Percentiles rank a stretch among this genome's conserved stretches.
Conservation (phyloP, 192 early-diverging fungal genomes). For the Borealophlyctis nickersoniae region DNA sequence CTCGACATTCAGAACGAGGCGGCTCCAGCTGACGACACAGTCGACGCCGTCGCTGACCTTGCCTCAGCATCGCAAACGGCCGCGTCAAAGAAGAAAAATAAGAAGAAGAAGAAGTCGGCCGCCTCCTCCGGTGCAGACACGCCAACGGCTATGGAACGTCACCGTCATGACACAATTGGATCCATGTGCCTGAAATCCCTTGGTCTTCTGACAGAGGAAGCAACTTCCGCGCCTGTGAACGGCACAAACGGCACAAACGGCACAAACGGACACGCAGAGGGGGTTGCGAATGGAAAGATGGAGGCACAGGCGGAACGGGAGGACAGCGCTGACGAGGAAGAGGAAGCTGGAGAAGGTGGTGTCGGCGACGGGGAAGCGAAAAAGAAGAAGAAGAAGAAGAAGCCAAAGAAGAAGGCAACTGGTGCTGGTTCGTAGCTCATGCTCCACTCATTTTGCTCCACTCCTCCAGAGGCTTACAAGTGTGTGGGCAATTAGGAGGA, state of each 20-base stretch:
- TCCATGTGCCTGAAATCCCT: neutral
- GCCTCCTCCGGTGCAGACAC: constrained; percentile 17
- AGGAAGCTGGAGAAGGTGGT: constrained; percentile 3
- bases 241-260: neutral
- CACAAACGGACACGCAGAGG: neutral
- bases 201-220: neutral
- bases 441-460: neutral
- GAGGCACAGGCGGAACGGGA: constrained; percentile 9
- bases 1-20: constrained; percentile 8
- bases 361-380: constrained; percentile 14
- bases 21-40: constrained; percentile 12
- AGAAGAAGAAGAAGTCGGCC: constrained; percentile 47
- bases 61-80: too few relatives aligned
- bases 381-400: constrained; percentile 42
- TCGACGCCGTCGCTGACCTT: constrained; percentile 3
- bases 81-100: constrained; percentile 41
- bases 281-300: constrained; percentile 15
- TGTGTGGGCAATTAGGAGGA: neutral
- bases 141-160: constrained; percentile 2
- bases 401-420: constrained; percentile 27
- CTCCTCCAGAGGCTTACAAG: neutral
- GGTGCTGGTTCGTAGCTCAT: neutral
- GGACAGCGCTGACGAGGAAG: constrained; percentile 8
- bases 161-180: neutral
- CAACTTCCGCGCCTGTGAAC: neutral